phyloP scores from a whole-genome alignment of 1,139 yeast genomes.

The Yarrowia galli region DNA sequence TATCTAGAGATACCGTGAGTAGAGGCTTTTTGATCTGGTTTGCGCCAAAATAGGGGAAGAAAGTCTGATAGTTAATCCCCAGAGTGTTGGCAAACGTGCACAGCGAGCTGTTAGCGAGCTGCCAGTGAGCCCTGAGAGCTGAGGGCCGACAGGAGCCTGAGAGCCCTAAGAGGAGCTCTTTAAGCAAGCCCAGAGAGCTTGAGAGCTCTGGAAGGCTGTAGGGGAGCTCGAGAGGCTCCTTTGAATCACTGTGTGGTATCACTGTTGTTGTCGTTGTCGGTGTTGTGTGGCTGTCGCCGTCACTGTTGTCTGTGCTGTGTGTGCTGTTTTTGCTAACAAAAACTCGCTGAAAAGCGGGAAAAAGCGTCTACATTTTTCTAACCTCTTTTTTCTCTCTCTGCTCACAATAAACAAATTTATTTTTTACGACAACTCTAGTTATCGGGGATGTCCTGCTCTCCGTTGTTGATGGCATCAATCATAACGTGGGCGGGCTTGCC shows the following conservation, averaged over 20 bases:
- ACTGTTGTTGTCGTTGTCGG: too few species aligned
- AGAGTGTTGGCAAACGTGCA: constrained; percentile 88
- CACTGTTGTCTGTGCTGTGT: too few species aligned
- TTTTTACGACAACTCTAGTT: constrained; percentile 45
- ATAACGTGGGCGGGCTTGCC: constrained; percentile 99
- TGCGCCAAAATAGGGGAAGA: constrained; percentile 95
- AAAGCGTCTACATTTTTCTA: not conserved
- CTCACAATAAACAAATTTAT: constrained; percentile 15
- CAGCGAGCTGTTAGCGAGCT: too few species aligned
- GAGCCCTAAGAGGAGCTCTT: too few species aligned
- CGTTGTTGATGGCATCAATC: constrained; percentile 97
- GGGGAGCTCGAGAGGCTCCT: too few species aligned
- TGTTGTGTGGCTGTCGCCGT: too few species aligned
- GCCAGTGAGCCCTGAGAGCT: too few species aligned
- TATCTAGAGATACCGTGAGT: constrained; percentile 32
- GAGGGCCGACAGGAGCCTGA: too few species aligned
- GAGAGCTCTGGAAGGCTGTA: too few species aligned
- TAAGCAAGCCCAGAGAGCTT: too few species aligned
- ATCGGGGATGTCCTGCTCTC: constrained; percentile 80
- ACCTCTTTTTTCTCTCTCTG: too few species aligned
- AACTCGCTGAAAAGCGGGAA: constrained; percentile 2
- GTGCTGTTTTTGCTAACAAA: constrained; percentile 21
- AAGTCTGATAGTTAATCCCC: constrained; percentile 63
- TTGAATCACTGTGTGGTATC: too few species aligned
- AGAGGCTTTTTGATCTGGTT: constrained; percentile 68